Evolutionary conservation across 2,329 filamentous ascomycete genomes (phyloP).

Genomic region (Colletotrichum falcatum): DNA sequence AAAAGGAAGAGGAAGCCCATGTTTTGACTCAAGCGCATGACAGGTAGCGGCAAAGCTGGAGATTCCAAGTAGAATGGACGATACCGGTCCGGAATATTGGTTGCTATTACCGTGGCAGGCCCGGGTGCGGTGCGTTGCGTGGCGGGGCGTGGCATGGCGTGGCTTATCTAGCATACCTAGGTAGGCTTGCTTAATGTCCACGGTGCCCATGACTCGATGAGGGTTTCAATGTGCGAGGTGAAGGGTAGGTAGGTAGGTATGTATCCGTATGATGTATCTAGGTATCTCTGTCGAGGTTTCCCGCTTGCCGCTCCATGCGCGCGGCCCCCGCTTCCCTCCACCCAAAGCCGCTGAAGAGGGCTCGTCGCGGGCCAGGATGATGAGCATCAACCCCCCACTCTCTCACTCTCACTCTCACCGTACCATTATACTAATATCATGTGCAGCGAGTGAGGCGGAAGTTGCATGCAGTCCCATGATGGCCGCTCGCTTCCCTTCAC

Average conservation of each 20-base stretch:
- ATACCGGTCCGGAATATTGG: background rate
- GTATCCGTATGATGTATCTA: too few species aligned
- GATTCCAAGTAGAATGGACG: conserved; percentile 25
- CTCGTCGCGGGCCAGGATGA: conserved; percentile 15
- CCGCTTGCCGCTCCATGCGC: conserved; percentile 35
- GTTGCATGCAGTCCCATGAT: conserved; percentile 9
- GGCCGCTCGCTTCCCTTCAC: background rate
- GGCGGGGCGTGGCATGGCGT: background rate
- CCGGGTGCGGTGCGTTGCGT: background rate
- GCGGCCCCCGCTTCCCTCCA: background rate
- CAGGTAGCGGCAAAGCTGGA: conserved; percentile 24
- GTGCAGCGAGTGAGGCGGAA: conserved; percentile 15
- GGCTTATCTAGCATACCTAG: conserved; percentile 14
- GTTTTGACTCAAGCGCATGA: conserved; percentile 38
- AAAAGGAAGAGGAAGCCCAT: conserved; percentile 9
- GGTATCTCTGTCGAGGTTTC: background rate
- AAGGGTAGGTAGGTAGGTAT: too few species aligned
- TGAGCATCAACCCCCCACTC: conserved; percentile 22
- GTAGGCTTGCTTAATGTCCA: background rate
- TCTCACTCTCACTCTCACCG: background rate
- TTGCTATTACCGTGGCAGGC: conserved; percentile 15
- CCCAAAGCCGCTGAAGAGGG: conserved; percentile 18
- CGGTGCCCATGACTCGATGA: conserved; percentile 31
- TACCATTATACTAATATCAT: conserved; percentile 10
- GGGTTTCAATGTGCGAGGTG: conserved; percentile 30